Evolutionary conservation across 73 alveolate genomes (phyloP), one percentile per base, ranked within the genome.

Genomic region (Halteria grandinella): DNA sequence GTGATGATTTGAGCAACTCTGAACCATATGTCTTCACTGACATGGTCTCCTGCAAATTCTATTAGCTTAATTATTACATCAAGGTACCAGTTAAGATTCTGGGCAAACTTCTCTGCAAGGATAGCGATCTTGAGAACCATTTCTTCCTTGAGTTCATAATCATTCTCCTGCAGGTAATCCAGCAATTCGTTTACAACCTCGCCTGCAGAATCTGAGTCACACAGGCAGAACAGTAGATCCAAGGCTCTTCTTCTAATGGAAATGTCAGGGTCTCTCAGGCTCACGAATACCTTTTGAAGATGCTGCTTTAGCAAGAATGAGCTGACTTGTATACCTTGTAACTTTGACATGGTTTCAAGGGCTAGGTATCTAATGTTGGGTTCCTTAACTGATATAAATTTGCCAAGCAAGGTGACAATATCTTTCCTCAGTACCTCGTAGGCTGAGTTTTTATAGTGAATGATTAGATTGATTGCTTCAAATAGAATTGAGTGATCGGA

Each of bases 31-130:
- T 97, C 99, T 23, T 97, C 98, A 41, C 97, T 86, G 0, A 96
- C 99, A 82, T 91, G 95, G 82, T 97, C 99, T 27, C 99, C 99
- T 0, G 99, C 97, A 36, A 90, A 91, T 79, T 93, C 97, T 49
- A 97, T 93, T 85, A 97, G 87, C 79, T 93, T 95, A 24, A 97
- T 91, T 47, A 97, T 89, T 11, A 95, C 98, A 86, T 97, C 99
- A 24, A 95, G 92, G 75, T 95, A 97, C 99, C 99, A 97, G 66
- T 90, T 86, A 51, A 93, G 87, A 71, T 97, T 93, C 29, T 88
- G 94, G 36, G 99, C 98, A 72, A 86, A 97, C 73, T 89, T 93
- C 85, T 97, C 99, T n/a, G 99, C 96, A 57, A 97, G 75, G 31
- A 97, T 89, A 12, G 99, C 99, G 7, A 95, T 91, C 83, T 97